These are phyloP conservation scores for Aspergillus sp. DNA, from an alignment of 2,329 filamentous ascomycete species.

Conservation along the genomic window DNA sequence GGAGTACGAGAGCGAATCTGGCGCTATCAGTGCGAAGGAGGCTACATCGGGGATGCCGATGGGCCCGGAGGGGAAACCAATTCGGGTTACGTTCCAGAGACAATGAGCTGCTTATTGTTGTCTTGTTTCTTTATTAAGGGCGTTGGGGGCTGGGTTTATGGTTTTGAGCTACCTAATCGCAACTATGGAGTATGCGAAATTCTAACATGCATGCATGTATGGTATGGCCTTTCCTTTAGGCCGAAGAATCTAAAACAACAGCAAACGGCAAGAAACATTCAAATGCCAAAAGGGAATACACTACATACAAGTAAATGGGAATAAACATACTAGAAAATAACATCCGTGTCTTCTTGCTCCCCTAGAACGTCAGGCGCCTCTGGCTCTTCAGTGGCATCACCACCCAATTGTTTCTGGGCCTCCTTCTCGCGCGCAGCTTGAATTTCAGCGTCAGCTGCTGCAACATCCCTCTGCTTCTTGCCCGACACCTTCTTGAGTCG, in stretches of 20 bases:
- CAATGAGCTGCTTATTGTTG: conserved; percentile 55
- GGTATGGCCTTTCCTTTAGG: neutral
- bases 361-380: conserved; percentile 66
- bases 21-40: conserved; percentile 91
- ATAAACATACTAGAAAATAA: conserved; percentile 67
- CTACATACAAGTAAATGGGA: conserved; percentile 18
- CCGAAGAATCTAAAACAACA: conserved; percentile 1
- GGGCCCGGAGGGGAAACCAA: conserved; percentile 69
- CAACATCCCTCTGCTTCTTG: conserved; percentile 78
- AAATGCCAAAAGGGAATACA: conserved; percentile 22
- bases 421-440: conserved; percentile 51
- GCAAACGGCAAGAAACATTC: conserved; percentile 5
- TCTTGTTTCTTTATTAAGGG: conserved; percentile 23
- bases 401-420: conserved; percentile 58
- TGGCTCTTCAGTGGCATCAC: conserved; percentile 42
- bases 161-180: conserved; percentile 5
- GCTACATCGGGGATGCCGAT: conserved; percentile 82
- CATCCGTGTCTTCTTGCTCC: conserved; percentile 75
- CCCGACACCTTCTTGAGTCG: conserved; percentile 89
- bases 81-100: conserved; percentile 96
- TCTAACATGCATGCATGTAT: neutral
- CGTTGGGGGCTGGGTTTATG: conserved; percentile 28
- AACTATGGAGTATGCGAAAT: neutral
- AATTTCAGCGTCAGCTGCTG: conserved; percentile 71
- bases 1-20: conserved; percentile 88